Evolutionary conservation across 768 basidiomycete genomes (phyloP).

Genomic region (Russula brevipes): DNA sequence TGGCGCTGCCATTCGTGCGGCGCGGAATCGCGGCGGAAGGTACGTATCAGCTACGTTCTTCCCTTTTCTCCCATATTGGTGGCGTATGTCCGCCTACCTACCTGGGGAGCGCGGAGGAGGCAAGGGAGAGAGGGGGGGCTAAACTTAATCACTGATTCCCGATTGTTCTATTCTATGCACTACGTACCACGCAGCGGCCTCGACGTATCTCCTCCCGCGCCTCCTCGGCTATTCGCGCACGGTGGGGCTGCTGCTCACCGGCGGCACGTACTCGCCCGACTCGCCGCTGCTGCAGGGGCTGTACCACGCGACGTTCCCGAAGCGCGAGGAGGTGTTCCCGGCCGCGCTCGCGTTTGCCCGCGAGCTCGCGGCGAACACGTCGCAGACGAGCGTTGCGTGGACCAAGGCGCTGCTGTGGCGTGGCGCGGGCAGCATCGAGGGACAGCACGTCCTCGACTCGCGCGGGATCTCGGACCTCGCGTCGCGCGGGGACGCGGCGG

Average conservation of each 20-base stretch:
- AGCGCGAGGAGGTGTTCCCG: conserved; percentile 49
- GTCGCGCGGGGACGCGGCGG: conserved; percentile 39
- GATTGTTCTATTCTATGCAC: background rate
- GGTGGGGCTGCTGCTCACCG: conserved; percentile 47
- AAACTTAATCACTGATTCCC: too few species aligned
- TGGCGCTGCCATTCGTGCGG: conserved; percentile 46
- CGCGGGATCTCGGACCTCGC: conserved; percentile 41
- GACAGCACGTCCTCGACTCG: conserved; percentile 52
- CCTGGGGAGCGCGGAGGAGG: too few species aligned
- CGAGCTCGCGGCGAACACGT: conserved; percentile 48
- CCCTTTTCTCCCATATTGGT: background rate
- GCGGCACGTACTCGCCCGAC: conserved; percentile 40
- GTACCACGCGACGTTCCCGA: conserved; percentile 45
- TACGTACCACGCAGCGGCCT: conserved; percentile 30
- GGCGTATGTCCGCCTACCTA: too few species aligned
- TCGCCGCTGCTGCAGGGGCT: conserved; percentile 42
- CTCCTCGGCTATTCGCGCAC: conserved; percentile 50
- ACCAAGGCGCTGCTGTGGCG: conserved; percentile 50
- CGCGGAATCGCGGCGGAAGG: conserved; percentile 49
- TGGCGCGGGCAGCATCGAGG: conserved; percentile 46
- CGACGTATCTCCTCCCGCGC: conserved; percentile 49
- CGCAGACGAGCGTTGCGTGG: conserved; percentile 47
- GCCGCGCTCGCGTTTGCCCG: conserved; percentile 47
- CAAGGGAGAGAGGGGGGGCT: too few species aligned
- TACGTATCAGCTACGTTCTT: conserved; percentile 18